Evolutionary conservation across 805 yeast species (phyloP), one percentile per base, ranked within the genome.

Genomic region (Pichia pseudocactophila): DNA sequence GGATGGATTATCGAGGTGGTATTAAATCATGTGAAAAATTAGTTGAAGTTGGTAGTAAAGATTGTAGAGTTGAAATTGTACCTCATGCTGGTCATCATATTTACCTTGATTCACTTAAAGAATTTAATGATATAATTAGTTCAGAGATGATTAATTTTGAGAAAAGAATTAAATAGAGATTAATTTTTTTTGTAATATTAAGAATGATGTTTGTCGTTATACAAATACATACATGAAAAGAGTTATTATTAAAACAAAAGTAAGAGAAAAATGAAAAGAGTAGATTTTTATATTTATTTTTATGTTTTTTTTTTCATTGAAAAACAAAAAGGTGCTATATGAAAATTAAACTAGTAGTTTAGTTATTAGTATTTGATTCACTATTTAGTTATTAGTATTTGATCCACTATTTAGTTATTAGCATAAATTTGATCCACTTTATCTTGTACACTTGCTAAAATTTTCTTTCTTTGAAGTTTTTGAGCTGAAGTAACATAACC

Each of bases 401-500:
- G 11, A 11, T 11, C 11, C 11, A 26, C 11, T 32, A 20, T 41
- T 40, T 39, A 41, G 22, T 51, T 50, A 12, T 43, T 50, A 25
- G 50, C 52, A 51, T 85, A 89, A 30, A 86, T 74, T 46, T 66
- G 68, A 47, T 83, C 84, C 54, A 92, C 84, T 38, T 71, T 74
- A 30, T 71, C 71, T 63, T 80, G 63, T 59, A 81, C 83, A 47
- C 80, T 75, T 27, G 71, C 76, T 53, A 86, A 67, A 58, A 92
- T 92, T 70, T 83, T 83, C 71, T 75, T 84, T 71, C 98, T 82
- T 71, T 90, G 96, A 57, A 92, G 74, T 68, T 92, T 92, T 66
- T 89, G 97, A 20, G 98, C 98, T 45, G 94, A 80, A 13, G 97
- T 88, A 44, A 90, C 94, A 51, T 69, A 86, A 0, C 96, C 97